Base-by-base conservation (phyloP, 164 flowering plant species). In the Cinnamomum micranthum region DNA sequence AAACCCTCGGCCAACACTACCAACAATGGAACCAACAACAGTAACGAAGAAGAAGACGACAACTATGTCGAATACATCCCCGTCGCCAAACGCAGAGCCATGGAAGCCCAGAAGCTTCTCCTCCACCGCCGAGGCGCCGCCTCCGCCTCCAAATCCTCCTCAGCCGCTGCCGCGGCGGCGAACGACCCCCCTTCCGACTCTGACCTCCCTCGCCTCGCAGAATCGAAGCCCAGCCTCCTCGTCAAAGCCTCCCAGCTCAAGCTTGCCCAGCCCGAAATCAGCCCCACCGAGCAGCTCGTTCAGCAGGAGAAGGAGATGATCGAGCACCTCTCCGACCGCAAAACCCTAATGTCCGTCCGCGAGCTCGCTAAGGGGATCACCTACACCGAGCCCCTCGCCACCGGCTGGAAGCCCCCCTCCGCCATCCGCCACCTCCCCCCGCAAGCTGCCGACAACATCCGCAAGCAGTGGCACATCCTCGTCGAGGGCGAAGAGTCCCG, bases 261-360 rank as follows among this genome's bases (percentile, higher is more conserved):
- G 87, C 88, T 87, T 0, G 91, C 89, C n/a, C 86, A 85, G 3
- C 97, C 99, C 0, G 96, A 95, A 81, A 74, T 92, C 6, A 90
- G 80, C 59, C 88, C 87, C 14, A 80, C 92, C 0, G 91, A 95
- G 79, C 96, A 92, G 73, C 76, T 88, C 23, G 88, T 95, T 7
- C 88, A 80, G 68, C 94, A 91, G 71, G 98, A 95, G 78, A 92
- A 90, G 74, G 98, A 95, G 79, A 93, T 95, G 97, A 89, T 95
- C 15, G 98, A 93, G 76, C 82, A 93, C 78, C 80, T 95, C 41
- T 90, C 98, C 0, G 95, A 93, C 71, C 79, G 90, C 35, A 93
- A 91, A 68, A 85, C 93, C 2, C 84, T 93, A 0, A 88, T 90
- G 95, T 93, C 98, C 0, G 98, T 95, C 20, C 90, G 94, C 2